These are phyloP conservation scores for Pulveroboletus sp. DNA, from an alignment of 768 basidiomycete genomes.

Conservation along the genomic window DNA sequence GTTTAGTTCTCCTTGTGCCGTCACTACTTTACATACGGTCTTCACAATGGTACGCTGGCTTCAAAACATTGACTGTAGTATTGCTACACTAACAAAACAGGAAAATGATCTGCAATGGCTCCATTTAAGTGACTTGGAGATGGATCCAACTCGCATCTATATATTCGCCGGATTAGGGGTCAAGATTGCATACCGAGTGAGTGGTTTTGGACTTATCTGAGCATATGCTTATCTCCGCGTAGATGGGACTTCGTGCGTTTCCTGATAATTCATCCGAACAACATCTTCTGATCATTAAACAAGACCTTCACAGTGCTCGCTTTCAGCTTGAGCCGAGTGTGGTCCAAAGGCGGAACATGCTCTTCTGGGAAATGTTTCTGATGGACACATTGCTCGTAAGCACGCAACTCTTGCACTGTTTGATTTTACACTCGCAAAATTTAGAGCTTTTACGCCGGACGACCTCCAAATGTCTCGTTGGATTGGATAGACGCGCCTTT, in stretches of 20 bases:
- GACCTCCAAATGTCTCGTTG: constrained; percentile 54
- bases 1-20: constrained; percentile 41
- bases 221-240: neutral
- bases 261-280: neutral
- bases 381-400: constrained; percentile 61
- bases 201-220: constrained; percentile 20
- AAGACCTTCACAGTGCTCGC: constrained; percentile 58
- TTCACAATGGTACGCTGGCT: constrained; percentile 50
- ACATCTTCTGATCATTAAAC: neutral
- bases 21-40: constrained; percentile 55
- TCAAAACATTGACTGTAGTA: constrained; percentile 4
- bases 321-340: constrained; percentile 54
- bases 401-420: neutral
- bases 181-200: constrained; percentile 57
- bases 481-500: constrained; percentile 55
- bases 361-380: constrained; percentile 71
- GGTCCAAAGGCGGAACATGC: constrained; percentile 45
- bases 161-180: constrained; percentile 57
- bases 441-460: constrained; percentile 61
- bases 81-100: constrained; percentile 20
- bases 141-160: constrained; percentile 50
- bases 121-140: constrained; percentile 52
- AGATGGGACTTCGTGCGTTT: constrained; percentile 55
- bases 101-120: constrained; percentile 47
- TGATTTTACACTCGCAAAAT: neutral